Base-by-base conservation (phyloP, 495 filamentous ascomycete genomes). In the Patellaria atrata region DNA sequence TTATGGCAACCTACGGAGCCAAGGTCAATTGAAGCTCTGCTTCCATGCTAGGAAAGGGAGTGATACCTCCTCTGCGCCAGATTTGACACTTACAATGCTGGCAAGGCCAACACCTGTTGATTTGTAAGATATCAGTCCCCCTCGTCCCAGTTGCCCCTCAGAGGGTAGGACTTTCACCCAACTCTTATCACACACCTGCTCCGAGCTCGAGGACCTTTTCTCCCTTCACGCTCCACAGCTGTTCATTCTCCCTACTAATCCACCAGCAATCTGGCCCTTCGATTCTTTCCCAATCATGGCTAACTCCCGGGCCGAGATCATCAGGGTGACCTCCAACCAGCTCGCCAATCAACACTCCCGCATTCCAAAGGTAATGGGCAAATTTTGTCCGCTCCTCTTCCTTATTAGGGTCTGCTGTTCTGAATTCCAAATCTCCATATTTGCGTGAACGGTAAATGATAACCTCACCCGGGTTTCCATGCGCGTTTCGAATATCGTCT, bases 291-390 rank as follows among this genome's bases (percentile, higher is more conserved):
- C 43, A 15, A n/a, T n/a, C n/a, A n/a, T n/a, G n/a, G n/a, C 8
- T 41, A 13, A 5, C 13, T 30, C 9, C 24, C 18, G 13, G 24
- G 6, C 8, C 10, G 7, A 35, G 26, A 15, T 40, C 30, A 8
- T 40, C 28, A 26, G 29, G 14, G 52, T 53, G 17, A 43, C 57
- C 44, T 47, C 79, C 74, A 7, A 89, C 59, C 9, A 75, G 59
- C 51, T 81, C 79, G 1, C 78, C 79, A 29, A 85, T 62, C 35
- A 77, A 61, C 43, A 87, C 57, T 0, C 66, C 73, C n/a, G 81
- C 64, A 52, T 87, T 91, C 86, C 86, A 93, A 4, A 93, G 57
- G 53, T 80, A 79, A 53, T 92, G 85, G 22, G 75, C 75, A 53
- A 86, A 92, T 23, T 89, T 65, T 25, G 55, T 61, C 35, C 77